Conservation (phyloP, 1,139 yeast species). For the Candida pseudoviswanathii region DNA sequence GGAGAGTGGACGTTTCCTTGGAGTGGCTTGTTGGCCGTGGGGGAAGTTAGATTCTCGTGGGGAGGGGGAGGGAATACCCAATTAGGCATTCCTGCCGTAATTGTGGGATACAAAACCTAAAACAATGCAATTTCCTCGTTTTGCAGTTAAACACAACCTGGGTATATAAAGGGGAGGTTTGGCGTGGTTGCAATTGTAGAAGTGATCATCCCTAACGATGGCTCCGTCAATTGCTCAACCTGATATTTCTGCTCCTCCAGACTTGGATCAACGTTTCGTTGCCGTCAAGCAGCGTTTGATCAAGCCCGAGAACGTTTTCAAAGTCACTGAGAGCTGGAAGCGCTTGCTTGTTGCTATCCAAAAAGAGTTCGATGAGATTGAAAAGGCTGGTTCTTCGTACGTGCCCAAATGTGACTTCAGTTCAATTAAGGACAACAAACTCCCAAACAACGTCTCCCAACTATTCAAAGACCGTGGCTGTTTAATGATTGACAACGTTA, state of each 20-base stretch:
- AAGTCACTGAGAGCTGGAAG: constrained; percentile 25
- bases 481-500: constrained; percentile 24
- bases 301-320: constrained; percentile 22
- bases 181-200: background rate
- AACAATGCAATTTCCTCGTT: background rate
- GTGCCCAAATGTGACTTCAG: constrained; percentile 22
- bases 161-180: background rate
- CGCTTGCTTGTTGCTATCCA: constrained; percentile 22
- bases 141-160: background rate
- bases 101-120: background rate
- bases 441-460: constrained; percentile 17
- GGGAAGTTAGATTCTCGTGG: too few species aligned
- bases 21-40: background rate
- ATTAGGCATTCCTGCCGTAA: constrained; percentile 2
- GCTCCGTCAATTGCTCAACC: constrained; percentile 8
- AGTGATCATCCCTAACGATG: constrained; percentile 3
- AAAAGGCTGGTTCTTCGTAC: constrained; percentile 17
- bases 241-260: constrained; percentile 10
- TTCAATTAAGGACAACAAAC: constrained; percentile 16
- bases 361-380: constrained; percentile 18
- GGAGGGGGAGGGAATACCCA: constrained; percentile 1
- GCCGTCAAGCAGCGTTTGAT: constrained; percentile 20
- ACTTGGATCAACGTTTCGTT: constrained; percentile 17
- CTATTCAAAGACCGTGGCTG: constrained; percentile 21
- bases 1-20: background rate